These are phyloP conservation scores for Alternaria sp. DNA, from an alignment of 2,329 filamentous ascomycete species.

Conservation along the genomic window DNA sequence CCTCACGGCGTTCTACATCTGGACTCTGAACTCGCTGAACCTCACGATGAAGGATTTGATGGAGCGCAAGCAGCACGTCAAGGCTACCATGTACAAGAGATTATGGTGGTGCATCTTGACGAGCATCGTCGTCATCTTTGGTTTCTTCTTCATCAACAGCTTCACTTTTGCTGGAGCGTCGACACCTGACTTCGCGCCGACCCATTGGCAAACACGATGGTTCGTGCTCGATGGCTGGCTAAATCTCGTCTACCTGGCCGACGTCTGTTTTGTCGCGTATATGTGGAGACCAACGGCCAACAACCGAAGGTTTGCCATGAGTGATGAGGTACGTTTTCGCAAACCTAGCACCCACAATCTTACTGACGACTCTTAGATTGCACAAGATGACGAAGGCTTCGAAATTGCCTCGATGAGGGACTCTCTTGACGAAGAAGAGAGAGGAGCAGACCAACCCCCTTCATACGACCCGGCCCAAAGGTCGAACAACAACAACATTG, in stretches of 20 bases:
- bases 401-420: conserved; percentile 93
- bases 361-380: conserved; percentile 64
- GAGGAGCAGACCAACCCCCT: conserved; percentile 45
- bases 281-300: conserved; percentile 96
- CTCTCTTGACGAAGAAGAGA: conserved; percentile 69
- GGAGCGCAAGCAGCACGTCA: conserved; percentile 90
- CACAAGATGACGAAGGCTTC: conserved; percentile 97
- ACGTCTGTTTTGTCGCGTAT: conserved; percentile 92
- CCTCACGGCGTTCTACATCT: conserved; percentile 95
- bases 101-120: conserved; percentile 97
- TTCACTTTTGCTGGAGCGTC: conserved; percentile 88
- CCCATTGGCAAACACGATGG: conserved; percentile 97
- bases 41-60: conserved; percentile 94
- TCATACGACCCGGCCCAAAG: conserved; percentile 50
- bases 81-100: conserved; percentile 96
- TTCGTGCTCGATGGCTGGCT: conserved; percentile 97
- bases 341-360: neutral
- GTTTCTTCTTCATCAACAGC: conserved; percentile 98
- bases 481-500: conserved; percentile 23
- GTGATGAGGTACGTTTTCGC: conserved; percentile 73
- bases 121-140: conserved; percentile 94
- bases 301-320: conserved; percentile 97
- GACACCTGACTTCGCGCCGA: conserved; percentile 89
- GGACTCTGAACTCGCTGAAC: conserved; percentile 96
- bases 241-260: conserved; percentile 92